Evolutionary conservation across 495 filamentous ascomycete genomes (phyloP), one percentile per base, ranked within the genome.

Genomic region (Podospora pseudopauciseta): DNA sequence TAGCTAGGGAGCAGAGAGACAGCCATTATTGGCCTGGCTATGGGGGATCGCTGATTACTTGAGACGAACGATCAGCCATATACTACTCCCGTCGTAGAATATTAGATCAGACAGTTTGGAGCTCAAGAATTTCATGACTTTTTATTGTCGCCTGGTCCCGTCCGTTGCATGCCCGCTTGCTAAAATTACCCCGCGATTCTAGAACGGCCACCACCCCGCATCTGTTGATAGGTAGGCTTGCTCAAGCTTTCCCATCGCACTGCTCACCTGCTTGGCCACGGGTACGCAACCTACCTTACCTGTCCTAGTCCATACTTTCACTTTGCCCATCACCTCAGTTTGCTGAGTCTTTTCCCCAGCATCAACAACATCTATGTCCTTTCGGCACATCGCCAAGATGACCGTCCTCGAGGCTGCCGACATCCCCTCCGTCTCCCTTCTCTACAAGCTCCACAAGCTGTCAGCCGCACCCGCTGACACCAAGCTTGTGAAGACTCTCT

Each of bases 351-450:
- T 58, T 58, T 20, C 30, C 23, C 44, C 44, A 30, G 11, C 39
- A 34, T 60, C 64, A 67, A 39, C 28, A 53, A 34, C 20, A 23
- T 56, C 4, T 58, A 68, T 57, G 18, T 20, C 32, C 27, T 27
- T 34, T 23, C 27, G 18, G 7, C 32, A 28, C 30, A 18, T 34
- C 59, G 2, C 63, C 64, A 80, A 70, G 55, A 80, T 77, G 76
- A 65, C 75, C 34, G 34, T 66, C 65, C 73, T 68, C 28, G 20
- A 67, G 0, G 68, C 71, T 11, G 27, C 80, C 62, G 84, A 89
- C 63, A 90, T 94, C 68, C 90, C 89, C n/a, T 89, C 87, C 30
- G 73, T 91, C 55, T 80, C 80, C 7, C 78, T 84, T 57, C 86
- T 92, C 62, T 93, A 92, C 81, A 76, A 78, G 65, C 71, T 76